A percentile compares a stretch with the other conserved stretches of the same genome.
Conservation (phyloP, 2,329 filamentous ascomycete species). For the Parastagonospora nodorum region DNA sequence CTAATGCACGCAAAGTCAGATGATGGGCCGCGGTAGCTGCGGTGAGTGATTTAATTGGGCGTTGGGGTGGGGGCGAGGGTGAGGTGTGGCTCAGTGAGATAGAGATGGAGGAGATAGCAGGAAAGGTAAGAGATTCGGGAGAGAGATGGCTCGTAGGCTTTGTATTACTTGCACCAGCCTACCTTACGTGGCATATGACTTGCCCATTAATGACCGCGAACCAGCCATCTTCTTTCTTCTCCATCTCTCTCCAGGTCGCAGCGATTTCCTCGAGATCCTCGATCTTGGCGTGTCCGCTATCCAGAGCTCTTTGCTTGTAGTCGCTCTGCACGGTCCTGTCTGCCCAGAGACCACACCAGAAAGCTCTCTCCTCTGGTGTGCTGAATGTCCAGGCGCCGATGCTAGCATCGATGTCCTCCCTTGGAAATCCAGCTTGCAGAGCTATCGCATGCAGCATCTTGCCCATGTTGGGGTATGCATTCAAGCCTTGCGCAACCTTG, state of each 20-base stretch:
- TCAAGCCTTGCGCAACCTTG: conserved; percentile 35
- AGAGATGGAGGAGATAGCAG: not conserved
- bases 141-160: not conserved
- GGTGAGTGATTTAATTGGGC: conserved; percentile 29
- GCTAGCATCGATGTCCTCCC: conserved; percentile 46
- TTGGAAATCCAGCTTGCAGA: conserved; percentile 47
- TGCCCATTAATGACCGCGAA: conserved; percentile 51
- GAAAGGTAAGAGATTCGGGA: not conserved
- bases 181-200: conserved; percentile 41
- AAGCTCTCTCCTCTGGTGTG: conserved; percentile 43
- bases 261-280: conserved; percentile 48
- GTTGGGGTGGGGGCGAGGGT: conserved; percentile 11
- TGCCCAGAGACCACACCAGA: conserved; percentile 51
- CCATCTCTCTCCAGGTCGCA: conserved; percentile 48
- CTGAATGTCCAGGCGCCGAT: conserved; percentile 51
- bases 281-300: conserved; percentile 44
- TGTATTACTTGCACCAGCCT: not conserved
- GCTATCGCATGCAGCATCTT: conserved; percentile 43
- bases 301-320: conserved; percentile 44
- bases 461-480: conserved; percentile 43
- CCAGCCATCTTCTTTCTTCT: conserved; percentile 49
- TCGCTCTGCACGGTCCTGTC: conserved; percentile 42
- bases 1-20: conserved; percentile 37
- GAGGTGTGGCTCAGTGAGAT: conserved; percentile 1
- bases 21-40: conserved; percentile 31